Base-by-base conservation (phyloP, 2,329 filamentous ascomycete species). In the Magnaporthiopsis incrustans region DNA sequence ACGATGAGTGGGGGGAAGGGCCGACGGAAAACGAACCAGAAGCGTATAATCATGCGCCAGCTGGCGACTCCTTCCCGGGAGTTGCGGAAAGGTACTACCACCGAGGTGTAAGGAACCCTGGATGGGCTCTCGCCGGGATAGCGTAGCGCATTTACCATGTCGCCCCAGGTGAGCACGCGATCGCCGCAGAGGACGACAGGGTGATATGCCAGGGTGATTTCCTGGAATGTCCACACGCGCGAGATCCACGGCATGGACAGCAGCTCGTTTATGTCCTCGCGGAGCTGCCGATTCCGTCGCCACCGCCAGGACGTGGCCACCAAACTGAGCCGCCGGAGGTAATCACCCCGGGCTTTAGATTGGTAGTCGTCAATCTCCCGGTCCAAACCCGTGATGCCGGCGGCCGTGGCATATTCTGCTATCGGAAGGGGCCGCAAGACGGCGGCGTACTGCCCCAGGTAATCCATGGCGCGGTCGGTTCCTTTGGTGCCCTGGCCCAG, bases 191-290 rank as follows among this genome's bases (percentile, higher is more conserved):
- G 25, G 18, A 59, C n/a, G 57, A 59, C 22, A 25, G 57, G 57
- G 57, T 59, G 25, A 26, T 22, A 59, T 1, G 57, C 57, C n/a
- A 59, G 25, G 57, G 11, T 26, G 10, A 59, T 8, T 25, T 59
- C 57, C 57, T 59, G 57, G 30, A 59, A 59, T 6, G 57, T 30
- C 57, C 57, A 59, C 25, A 32, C 57, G n/a, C 57, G 57, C 18
- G 22, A 22, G n/a, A 59, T 25, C 30, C 57, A 59, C 4, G 25
- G 18, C 14, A 12, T 26, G 18, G 18, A 25, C 12, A 32, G 30
- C 7, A 27, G 57, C 18, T 26, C 25, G 18, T 59, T 25, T 59
- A 26, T 32, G 57, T 59, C 25, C 5, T 26, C n/a, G 25, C 30
- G 18, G 6, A 15, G 57, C 25, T 59, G 15, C 14, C 14, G 22